Evolutionary conservation across 257 asterid species (phyloP), one percentile per base, ranked within the genome.

Genomic region (Primulina huaijiensis): DNA sequence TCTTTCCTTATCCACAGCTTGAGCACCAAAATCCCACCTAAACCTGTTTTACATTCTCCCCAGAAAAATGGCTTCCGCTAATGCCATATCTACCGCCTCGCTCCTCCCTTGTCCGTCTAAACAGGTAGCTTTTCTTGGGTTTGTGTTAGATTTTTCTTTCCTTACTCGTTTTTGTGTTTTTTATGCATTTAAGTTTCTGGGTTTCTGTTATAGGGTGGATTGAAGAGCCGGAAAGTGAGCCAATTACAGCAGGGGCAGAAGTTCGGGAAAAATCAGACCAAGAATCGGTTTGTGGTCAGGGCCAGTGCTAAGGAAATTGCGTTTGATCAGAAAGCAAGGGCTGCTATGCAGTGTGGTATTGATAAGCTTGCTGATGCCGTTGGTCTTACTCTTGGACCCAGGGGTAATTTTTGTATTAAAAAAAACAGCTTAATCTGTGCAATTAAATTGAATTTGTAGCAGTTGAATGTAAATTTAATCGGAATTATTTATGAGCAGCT

Each of bases 351-450:
- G 77, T 80, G 90, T 30, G 99, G 99, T 8, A 94, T 94, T 3
- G 97, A 94, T 71, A 94, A 94, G 83, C 92, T 93, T 7, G 96
- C 97, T 17, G 96, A 94, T 79, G 95, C 89, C 20, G 99, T 94
- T 34, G 99, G 95, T 6, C 92, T 94, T 29, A 91, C 99, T 30
- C 95, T 94, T 70, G 99, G 97, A 30, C 99, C 99, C 52, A 88
- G 99, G 73, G 97, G 99, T 94, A 79, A 71, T 72, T 71, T 34
- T 65, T 25, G 16, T 43, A 0, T 0, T 0, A 34, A 3, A 43
- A 43, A 67, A 7, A 25, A 33, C 52, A 43, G 6, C 50, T 62
- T 21, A 14, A 43, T 29, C 5, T 62, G 5, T 21, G 8, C 60
- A 3, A 4, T 65, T 30, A 55, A 29, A 21, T 61, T 23, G 30